These are phyloP conservation scores for Phaseolus lunatus DNA, from an alignment of 306 rosid species.

Conservation along the genomic window DNA sequence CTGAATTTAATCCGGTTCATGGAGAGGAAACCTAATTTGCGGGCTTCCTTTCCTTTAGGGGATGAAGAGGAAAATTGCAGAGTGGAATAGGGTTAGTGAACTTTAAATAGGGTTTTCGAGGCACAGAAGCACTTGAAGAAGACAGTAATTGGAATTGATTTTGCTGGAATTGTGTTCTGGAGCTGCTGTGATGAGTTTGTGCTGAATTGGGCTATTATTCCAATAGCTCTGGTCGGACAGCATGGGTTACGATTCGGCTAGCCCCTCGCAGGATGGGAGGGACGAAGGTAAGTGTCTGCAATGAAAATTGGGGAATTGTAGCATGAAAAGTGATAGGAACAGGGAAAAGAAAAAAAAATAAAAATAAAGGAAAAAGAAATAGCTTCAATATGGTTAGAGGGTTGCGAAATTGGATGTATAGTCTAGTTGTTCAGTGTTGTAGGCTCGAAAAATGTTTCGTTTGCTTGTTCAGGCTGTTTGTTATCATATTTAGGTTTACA, in stretches of 20 bases:
- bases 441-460: conserved; percentile 1
- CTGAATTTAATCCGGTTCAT: neutral
- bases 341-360: neutral
- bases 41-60: neutral
- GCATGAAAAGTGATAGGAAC: conserved; percentile 22
- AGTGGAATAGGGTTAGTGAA: conserved; percentile 26
- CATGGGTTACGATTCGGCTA: conserved; percentile 80
- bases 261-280: conserved; percentile 77
- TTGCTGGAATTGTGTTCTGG: conserved; percentile 14
- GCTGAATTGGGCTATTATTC: conserved; percentile 23
- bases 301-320: conserved; percentile 24
- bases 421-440: conserved; percentile 26
- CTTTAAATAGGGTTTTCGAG: conserved; percentile 38
- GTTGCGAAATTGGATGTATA: neutral
- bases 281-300: conserved; percentile 72
- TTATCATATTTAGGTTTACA: conserved; percentile 6
- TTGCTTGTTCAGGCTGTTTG: conserved; percentile 16
- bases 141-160: conserved; percentile 24
- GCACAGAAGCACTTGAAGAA: conserved; percentile 14
- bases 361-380: neutral
- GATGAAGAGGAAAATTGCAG: neutral
- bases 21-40: conserved; percentile 41
- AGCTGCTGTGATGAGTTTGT: conserved; percentile 34
- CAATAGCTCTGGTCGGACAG: conserved; percentile 37
- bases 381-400: neutral